These are phyloP conservation scores for Fusarium camptoceras DNA, from an alignment of 2,329 filamentous ascomycete genomes.

Conservation along the genomic window DNA sequence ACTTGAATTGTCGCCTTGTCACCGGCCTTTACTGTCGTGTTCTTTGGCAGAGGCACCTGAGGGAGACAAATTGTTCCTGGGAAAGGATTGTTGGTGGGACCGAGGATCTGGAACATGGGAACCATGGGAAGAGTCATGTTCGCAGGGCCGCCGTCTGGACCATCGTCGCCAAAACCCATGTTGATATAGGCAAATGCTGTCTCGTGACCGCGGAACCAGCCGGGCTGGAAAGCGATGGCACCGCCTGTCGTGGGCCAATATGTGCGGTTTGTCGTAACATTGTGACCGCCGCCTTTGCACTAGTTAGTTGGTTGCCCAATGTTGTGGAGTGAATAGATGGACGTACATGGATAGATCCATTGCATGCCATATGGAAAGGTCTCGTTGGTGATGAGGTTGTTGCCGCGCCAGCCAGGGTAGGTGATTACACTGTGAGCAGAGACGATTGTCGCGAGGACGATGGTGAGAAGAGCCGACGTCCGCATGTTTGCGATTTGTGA, in stretches of 20 bases:
- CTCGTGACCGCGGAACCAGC: constrained; percentile 92
- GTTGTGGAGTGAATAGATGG: neutral
- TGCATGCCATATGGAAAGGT: constrained; percentile 91
- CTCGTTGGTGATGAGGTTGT: constrained; percentile 84
- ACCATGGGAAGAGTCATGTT: constrained; percentile 93
- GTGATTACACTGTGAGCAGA: constrained; percentile 84
- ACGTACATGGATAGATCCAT: constrained; percentile 94
- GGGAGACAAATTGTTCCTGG: constrained; percentile 90
- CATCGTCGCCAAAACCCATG: constrained; percentile 81
- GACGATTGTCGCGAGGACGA: constrained; percentile 62
- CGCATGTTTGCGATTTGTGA: constrained; percentile 55
- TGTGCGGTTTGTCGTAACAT: constrained; percentile 82
- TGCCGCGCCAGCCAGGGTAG: constrained; percentile 88
- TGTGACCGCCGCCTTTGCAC: constrained; percentile 81
- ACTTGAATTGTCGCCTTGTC: constrained; percentile 92
- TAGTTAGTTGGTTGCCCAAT: constrained; percentile 25
- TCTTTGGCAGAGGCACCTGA: constrained; percentile 84
- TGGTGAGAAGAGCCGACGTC: constrained; percentile 55
- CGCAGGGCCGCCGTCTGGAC: constrained; percentile 71
- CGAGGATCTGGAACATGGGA: constrained; percentile 82
- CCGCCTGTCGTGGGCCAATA: constrained; percentile 91
- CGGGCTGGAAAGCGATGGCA: constrained; percentile 89
- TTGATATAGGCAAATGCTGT: constrained; percentile 91
- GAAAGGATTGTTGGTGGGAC: constrained; percentile 85
- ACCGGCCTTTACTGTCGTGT: constrained; percentile 78